Conservation (phyloP, 139 green algal species). For the Zygnema circumcarinatum region DNA sequence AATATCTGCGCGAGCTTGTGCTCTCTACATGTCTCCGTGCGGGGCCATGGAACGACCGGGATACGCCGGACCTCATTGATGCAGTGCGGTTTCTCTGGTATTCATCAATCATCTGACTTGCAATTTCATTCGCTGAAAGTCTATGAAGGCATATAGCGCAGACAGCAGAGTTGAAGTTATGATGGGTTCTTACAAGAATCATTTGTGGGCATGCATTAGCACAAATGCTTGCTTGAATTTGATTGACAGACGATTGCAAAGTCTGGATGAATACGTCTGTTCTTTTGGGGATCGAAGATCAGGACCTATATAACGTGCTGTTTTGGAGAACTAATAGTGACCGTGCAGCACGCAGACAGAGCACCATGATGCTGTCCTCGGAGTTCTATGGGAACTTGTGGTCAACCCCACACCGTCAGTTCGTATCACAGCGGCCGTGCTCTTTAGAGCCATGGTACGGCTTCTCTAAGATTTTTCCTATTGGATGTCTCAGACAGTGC, state of each 20-base stretch:
- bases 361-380: conserved; percentile 41
- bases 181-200: background rate
- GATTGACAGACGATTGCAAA: no score
- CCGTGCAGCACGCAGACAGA: conserved; percentile 36
- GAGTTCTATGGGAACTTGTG: conserved; percentile 55
- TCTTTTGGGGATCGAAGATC: no score
- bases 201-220: background rate
- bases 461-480: background rate
- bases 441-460: conserved; percentile 53
- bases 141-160: no score
- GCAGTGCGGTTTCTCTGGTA: conserved; percentile 53
- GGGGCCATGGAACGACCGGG: conserved; percentile 27
- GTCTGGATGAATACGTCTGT: no score
- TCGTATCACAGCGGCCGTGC: conserved; percentile 34
- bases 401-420: conserved; percentile 42
- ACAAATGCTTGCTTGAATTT: no score
- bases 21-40: conserved; percentile 9
- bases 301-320: background rate
- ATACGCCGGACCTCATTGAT: conserved; percentile 50
- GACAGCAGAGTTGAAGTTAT: background rate
- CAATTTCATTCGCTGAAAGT: no score
- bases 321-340: background rate
- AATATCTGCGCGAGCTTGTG: conserved; percentile 55
- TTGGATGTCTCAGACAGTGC: no score
- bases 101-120: no score